phyloP scores from a whole-genome alignment of 306 rosid genomes.

The Cicer pinnatifidum region DNA sequence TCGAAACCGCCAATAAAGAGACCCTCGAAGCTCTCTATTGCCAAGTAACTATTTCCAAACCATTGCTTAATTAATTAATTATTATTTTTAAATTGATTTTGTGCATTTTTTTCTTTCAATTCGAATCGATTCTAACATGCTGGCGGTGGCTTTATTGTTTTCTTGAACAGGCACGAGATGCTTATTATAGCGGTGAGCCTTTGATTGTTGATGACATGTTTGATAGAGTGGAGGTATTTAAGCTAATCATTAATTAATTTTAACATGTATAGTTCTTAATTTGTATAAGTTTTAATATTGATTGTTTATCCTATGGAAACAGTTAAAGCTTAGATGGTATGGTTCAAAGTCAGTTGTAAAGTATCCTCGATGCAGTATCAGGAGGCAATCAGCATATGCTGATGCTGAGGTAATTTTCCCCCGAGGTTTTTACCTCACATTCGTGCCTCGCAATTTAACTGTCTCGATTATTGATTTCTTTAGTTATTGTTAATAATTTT shows the following conservation, averaged over 20 bases:
- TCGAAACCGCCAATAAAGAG: conserved; percentile 76
- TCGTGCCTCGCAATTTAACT: neutral
- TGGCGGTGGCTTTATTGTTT: neutral
- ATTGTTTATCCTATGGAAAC: conserved; percentile 31
- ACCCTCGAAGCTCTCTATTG: conserved; percentile 84
- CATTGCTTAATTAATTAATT: too few species aligned
- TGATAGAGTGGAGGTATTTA: conserved; percentile 82
- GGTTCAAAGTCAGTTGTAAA: conserved; percentile 85
- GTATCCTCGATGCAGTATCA: conserved; percentile 87
- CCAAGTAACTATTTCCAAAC: conserved; percentile 51
- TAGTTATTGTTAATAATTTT: too few species aligned
- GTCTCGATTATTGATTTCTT: too few species aligned
- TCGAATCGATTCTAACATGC: neutral
- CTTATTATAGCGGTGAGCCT: conserved; percentile 89
- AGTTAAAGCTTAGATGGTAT: conserved; percentile 83
- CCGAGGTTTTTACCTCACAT: neutral
- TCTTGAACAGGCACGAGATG: conserved; percentile 71
- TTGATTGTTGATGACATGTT: conserved; percentile 93
- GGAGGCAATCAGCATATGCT: conserved; percentile 80
- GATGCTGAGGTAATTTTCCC: conserved; percentile 81
- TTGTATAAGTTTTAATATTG: too few species aligned
- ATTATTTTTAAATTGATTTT: too few species aligned
- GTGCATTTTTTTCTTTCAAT: too few species aligned
- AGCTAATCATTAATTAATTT: neutral
- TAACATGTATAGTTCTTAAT: too few species aligned